Percentiles rank a stretch among this genome's conserved stretches.
phyloP scores from a whole-genome alignment of 768 basidiomycete species.

The Tricholoma hemisulphureum region DNA sequence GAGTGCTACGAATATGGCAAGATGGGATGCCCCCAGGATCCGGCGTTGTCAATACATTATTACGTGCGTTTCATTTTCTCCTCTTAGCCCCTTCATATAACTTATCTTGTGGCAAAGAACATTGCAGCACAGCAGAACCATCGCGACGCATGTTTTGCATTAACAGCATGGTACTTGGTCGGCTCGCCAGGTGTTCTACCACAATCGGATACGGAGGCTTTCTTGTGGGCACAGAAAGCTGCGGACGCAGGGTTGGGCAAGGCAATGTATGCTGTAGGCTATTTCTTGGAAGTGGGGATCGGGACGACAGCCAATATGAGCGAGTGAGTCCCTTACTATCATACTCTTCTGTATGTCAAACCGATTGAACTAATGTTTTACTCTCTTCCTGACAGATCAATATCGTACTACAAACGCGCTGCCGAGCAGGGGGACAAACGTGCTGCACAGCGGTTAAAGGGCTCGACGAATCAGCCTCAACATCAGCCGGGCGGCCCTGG shows the following conservation, averaged over 20 bases:
- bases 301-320: constrained; percentile 65
- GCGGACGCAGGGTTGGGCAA: constrained; percentile 90
- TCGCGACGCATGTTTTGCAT: constrained; percentile 94
- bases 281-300: constrained; percentile 95
- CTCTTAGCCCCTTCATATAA: constrained; percentile 5
- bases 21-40: constrained; percentile 96
- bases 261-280: constrained; percentile 97
- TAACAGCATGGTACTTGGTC: constrained; percentile 99
- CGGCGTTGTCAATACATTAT: constrained; percentile 97
- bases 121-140: constrained; percentile 98
- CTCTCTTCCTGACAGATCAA: constrained; percentile 11
- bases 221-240: constrained; percentile 94
- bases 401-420: constrained; percentile 83
- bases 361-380: not conserved
- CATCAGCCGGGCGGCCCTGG: constrained; percentile 59
- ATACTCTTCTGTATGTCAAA: not conserved
- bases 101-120: constrained; percentile 53
- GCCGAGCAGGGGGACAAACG: constrained; percentile 94
- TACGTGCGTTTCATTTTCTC: constrained; percentile 66
- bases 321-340: too few species aligned
- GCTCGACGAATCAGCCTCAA: constrained; percentile 52
- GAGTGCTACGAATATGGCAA: constrained; percentile 99
- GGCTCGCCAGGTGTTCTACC: constrained; percentile 97
- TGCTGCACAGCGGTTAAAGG: constrained; percentile 78
- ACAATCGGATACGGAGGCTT: constrained; percentile 98